Percentiles rank a stretch among this genome's conserved stretches.
Conservation (phyloP, 331 rosid genomes). For the Cydonia oblonga region DNA sequence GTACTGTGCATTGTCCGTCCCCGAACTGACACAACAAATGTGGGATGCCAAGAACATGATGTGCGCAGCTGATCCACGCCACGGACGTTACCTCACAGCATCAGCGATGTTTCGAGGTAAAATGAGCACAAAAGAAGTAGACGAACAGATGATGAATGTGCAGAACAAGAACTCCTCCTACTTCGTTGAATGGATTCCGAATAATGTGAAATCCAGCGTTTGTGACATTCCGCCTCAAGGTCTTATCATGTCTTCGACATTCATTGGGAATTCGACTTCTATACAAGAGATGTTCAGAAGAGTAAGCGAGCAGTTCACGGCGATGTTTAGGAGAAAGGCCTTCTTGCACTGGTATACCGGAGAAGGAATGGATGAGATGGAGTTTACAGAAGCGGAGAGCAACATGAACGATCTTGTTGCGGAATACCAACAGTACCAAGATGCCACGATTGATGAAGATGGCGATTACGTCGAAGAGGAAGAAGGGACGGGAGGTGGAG, state of each 20-base stretch:
- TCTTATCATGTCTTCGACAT: slow-evolving; percentile 55
- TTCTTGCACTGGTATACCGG: slow-evolving; percentile 77
- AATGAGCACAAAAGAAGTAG: slow-evolving; percentile 9
- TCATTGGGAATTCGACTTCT: slow-evolving; percentile 66
- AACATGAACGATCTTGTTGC: slow-evolving; percentile 80
- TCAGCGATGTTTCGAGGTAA: slow-evolving; percentile 61
- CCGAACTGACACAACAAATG: slow-evolving; percentile 71
- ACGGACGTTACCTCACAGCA: slow-evolving; percentile 65
- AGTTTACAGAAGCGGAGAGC: slow-evolving; percentile 61
- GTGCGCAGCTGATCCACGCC: slow-evolving; percentile 44
- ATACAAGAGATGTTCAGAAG: slow-evolving; percentile 70
- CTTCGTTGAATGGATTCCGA: slow-evolving; percentile 75
- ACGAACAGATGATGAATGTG: slow-evolving; percentile 44
- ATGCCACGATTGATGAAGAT: slow-evolving; percentile 37
- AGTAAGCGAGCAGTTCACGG: slow-evolving; percentile 66
- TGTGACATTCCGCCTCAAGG: slow-evolving; percentile 66
- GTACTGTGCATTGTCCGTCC: slow-evolving; percentile 43
- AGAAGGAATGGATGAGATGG: slow-evolving; percentile 83
- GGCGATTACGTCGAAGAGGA: slow-evolving; percentile 30
- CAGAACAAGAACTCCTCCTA: slow-evolving; percentile 69
- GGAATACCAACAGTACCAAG: slow-evolving; percentile 73
- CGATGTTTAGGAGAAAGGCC: slow-evolving; percentile 11
- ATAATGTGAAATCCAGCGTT: slow-evolving; percentile 63
- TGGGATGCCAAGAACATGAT: slow-evolving; percentile 39
- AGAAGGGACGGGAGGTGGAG: background rate